These are phyloP conservation scores for Aspergillus nomiae DNA, from an alignment of 2,329 filamentous ascomycete genomes.

Conservation along the genomic window DNA sequence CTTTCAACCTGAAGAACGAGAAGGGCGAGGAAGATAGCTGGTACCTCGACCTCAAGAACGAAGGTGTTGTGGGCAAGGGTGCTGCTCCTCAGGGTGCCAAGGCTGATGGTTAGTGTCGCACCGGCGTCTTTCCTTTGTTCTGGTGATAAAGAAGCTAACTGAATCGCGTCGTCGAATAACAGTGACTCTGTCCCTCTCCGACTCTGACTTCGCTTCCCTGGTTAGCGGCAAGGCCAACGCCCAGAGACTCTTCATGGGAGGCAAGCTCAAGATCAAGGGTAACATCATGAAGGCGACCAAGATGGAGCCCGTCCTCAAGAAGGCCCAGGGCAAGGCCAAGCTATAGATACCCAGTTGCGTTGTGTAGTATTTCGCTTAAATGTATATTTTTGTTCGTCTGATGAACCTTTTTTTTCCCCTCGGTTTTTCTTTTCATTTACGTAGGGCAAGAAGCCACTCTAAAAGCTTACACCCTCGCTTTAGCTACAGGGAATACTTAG, in stretches of 20 bases:
- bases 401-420: too few species aligned
- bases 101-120: slow-evolving; percentile 65
- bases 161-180: slow-evolving; percentile 1
- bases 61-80: slow-evolving; percentile 79
- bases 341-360: slow-evolving; percentile 57
- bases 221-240: slow-evolving; percentile 88
- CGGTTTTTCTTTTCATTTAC: background rate
- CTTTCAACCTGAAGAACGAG: slow-evolving; percentile 89
- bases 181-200: slow-evolving; percentile 86
- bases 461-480: background rate
- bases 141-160: background rate
- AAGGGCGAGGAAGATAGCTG: slow-evolving; percentile 79
- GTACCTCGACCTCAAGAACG: slow-evolving; percentile 94
- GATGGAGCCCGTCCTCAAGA: slow-evolving; percentile 89
- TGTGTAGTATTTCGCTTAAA: slow-evolving; percentile 2
- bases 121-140: slow-evolving; percentile 28
- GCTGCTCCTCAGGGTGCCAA: slow-evolving; percentile 69
- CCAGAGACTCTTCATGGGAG: slow-evolving; percentile 95
- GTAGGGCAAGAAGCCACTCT: background rate
- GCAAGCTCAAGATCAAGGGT: slow-evolving; percentile 97
- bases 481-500: background rate
- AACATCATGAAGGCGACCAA: slow-evolving; percentile 98
- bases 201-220: slow-evolving; percentile 83
- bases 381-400: background rate
- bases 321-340: slow-evolving; percentile 82